Percentiles rank a stretch among this genome's conserved stretches.
These are phyloP conservation scores for Centrapalus pauciflorus DNA, from an alignment of 129 eudicot species.

Conservation along the genomic window DNA sequence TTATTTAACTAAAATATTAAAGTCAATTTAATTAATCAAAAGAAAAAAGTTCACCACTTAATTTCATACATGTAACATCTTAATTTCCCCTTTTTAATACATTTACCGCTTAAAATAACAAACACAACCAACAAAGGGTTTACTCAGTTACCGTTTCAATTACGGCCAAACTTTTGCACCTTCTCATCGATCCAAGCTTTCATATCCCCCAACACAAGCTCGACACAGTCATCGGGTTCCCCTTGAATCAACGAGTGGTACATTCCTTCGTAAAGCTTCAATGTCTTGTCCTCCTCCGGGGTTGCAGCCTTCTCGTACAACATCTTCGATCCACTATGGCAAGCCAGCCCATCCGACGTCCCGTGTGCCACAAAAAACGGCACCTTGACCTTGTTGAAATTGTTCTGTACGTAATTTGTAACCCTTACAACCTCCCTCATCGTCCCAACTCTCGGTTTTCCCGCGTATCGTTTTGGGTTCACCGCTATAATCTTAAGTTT, in stretches of 20 bases:
- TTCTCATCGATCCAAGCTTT: conserved; percentile 87
- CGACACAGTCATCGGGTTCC: conserved; percentile 71
- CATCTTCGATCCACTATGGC: conserved; percentile 53
- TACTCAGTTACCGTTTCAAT: background rate
- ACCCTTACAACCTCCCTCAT: conserved; percentile 69
- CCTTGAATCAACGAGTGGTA: conserved; percentile 82
- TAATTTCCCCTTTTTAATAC: too few relatives aligned
- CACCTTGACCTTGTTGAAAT: conserved; percentile 52
- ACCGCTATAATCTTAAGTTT: conserved; percentile 57
- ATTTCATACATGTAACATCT: too few relatives aligned
- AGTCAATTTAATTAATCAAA: too few relatives aligned
- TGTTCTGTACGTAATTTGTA: conserved; percentile 56
- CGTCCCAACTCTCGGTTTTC: conserved; percentile 76
- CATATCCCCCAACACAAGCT: conserved; percentile 71
- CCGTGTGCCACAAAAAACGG: conserved; percentile 71
- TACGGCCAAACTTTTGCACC: conserved; percentile 46
- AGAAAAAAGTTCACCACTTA: too few relatives aligned
- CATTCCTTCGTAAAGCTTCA: conserved; percentile 81
- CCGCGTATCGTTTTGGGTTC: conserved; percentile 71
- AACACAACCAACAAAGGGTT: too few relatives aligned
- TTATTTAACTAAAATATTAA: too few relatives aligned
- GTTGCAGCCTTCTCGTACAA: conserved; percentile 71
- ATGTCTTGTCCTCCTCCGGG: conserved; percentile 36
- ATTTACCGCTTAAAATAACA: too few relatives aligned
- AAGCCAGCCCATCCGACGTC: conserved; percentile 59